Evolutionary conservation across 345 rosid genomes (phyloP).

Genomic region (Schrenkiella parvula): DNA sequence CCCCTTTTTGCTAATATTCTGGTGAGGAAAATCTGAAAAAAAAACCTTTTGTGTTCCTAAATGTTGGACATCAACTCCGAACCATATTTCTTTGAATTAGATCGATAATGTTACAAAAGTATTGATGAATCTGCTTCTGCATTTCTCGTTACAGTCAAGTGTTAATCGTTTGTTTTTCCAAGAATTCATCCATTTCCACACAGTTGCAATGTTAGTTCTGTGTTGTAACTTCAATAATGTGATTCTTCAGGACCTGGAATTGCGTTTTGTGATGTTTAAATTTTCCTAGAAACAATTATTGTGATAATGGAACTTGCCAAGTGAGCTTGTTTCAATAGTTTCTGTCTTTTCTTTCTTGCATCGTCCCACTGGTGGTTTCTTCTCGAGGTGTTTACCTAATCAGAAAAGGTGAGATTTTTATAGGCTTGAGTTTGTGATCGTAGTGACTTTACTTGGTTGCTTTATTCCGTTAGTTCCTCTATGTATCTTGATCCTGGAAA

Average conservation of each 20-base stretch:
- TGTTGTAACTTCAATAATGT: not conserved
- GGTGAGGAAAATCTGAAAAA: constrained; percentile 33
- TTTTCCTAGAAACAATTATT: not conserved
- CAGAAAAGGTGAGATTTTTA: not conserved
- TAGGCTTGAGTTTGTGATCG: not conserved
- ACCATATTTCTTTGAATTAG: not conserved
- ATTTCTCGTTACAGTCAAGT: not conserved
- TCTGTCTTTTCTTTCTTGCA: not conserved
- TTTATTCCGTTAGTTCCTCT: not conserved
- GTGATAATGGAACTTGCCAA: not conserved
- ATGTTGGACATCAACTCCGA: not conserved
- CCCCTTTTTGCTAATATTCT: not conserved
- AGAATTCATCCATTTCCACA: not conserved
- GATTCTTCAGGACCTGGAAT: not conserved
- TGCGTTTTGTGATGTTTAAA: not conserved
- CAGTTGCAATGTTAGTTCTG: not conserved
- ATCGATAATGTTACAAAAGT: not conserved
- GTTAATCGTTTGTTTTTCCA: not conserved
- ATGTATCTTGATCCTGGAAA: not conserved
- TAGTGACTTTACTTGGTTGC: not conserved
- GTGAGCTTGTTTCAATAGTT: not conserved
- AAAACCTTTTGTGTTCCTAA: not conserved
- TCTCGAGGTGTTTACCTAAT: not conserved
- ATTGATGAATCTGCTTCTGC: not conserved
- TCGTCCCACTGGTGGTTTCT: not conserved